Base-by-base conservation (phyloP, 2,329 filamentous ascomycete species). In the Aspergillus sojae region DNA sequence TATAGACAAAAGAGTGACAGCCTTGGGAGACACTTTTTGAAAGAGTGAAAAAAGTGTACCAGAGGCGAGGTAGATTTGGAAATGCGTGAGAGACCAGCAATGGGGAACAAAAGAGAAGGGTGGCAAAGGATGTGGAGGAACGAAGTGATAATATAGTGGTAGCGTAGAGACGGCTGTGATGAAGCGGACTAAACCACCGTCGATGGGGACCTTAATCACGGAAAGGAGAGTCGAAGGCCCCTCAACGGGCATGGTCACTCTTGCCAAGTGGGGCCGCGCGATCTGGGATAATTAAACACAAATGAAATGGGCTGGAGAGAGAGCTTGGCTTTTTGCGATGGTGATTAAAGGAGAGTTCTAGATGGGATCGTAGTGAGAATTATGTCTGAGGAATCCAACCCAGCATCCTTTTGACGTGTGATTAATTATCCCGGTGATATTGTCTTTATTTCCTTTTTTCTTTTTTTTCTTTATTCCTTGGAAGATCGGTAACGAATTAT, bases 1-100 rank as follows among this genome's bases (percentile, higher is more conserved):
- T 65, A 63, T 64, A 50, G 60, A 63, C 60, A 72, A 77, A 70
- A 75, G 75, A 77, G 68, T 73, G 75, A 75, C 74, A 72, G 71
- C 70, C 74, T 67, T 58, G 56, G 65, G 58, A 60, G 63, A 70
- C 71, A 71, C 71, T 70, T 70, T 70, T 72, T 72, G 61, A 75
- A 74, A 16, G 73, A 75, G 71, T 68, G 72, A 69, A 71, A 73
- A 71, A 69, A 73, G 68, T 65, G 67, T 55, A 61, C 62, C 67
- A 57, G 65, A 65, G 66, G 67, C 65, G 65, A 63, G 60, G 63
- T 64, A 62, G 61, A 58, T 41, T 14, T 19, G 39, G 39, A 66
- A 60, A 58, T 60, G 58, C 52, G 61, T 67, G 57, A 64, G 48
- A 62, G 58, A 57, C 53, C 55, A 59, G 60, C 45, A 39, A 54